These are phyloP conservation scores for Berkeleyomyces rouxiae DNA, from an alignment of 2,329 filamentous ascomycete species.

Conservation along the genomic window DNA sequence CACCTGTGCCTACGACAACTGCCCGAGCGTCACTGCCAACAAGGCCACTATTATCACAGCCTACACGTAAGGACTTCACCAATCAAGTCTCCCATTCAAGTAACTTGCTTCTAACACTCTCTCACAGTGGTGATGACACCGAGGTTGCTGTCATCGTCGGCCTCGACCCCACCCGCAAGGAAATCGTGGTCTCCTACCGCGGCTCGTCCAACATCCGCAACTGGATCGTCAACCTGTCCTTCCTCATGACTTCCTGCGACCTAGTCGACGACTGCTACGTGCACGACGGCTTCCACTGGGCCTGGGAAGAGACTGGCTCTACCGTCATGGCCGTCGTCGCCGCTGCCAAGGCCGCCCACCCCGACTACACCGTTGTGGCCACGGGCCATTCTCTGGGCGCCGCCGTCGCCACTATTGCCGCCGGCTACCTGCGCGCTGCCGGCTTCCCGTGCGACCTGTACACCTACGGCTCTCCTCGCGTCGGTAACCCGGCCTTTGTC, in stretches of 20 bases:
- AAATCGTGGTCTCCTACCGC: constrained; percentile 44
- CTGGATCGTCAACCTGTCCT: constrained; percentile 39
- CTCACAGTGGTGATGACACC: constrained; percentile 24
- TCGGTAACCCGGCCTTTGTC: constrained; percentile 40
- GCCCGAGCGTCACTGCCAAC: constrained; percentile 6
- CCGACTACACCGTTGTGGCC: constrained; percentile 36
- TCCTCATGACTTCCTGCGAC: constrained; percentile 22
- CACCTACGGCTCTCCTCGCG: constrained; percentile 50
- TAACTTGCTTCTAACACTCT: constrained; percentile 14
- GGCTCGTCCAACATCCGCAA: constrained; percentile 43
- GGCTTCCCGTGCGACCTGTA: constrained; percentile 34
- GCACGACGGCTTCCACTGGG: constrained; percentile 41
- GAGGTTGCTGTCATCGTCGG: constrained; percentile 36
- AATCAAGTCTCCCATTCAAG: not conserved
- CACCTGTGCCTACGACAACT: constrained; percentile 12
- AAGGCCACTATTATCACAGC: constrained; percentile 5
- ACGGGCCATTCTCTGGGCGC: constrained; percentile 55
- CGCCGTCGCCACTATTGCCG: constrained; percentile 44
- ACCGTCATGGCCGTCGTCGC: constrained; percentile 28
- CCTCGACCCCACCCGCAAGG: constrained; percentile 29
- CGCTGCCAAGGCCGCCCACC: constrained; percentile 28
- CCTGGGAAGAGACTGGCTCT: constrained; percentile 37
- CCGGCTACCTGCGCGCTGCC: constrained; percentile 34
- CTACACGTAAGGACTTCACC: constrained; percentile 9
- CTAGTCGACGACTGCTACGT: constrained; percentile 31